Base-by-base conservation (phyloP, 2,329 filamentous ascomycete genomes). In the Anthostomella pinea region DNA sequence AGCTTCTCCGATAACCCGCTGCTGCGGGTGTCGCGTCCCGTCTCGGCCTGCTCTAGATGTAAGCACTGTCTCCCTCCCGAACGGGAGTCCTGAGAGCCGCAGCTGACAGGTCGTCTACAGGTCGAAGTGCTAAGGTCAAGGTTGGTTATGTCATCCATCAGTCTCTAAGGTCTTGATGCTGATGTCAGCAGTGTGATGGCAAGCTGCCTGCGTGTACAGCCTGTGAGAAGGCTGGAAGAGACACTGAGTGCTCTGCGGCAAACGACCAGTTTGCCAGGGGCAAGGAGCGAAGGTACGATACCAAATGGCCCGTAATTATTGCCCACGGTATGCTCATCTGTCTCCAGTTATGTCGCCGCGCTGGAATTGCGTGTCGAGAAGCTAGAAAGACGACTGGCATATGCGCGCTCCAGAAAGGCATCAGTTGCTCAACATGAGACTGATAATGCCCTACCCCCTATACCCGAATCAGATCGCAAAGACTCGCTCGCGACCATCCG, bases 231-330 rank as follows among this genome's bases (percentile, higher is more conserved):
- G 87, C 88, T 10, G 89, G 90, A 19, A 84, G 88, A 44, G 81
- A 86, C 37, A 82, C 75, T 42, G 89, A 94, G 59, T 98, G 93
- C 62, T 95, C 89, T 6, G 89, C 89, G 38, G 90, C 89, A 6
- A 96, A 94, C 55, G 91, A 97, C 58, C 89, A 96, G 60, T 97
- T 96, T 64, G 90, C 91, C 1, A 77, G 89, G 45, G 93, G 93
- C 43, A 97, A 97, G 63, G 93, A 97, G 59, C 76, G 91, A 55
- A 97, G 90, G 81, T 81, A 51, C 39, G 65, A 4, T n/a, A 8
- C 37, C 17, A 7, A 10, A 6, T 35, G 14, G 20, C 8, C 15
- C 18, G 26, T 18, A 18, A 8, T 15, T 14, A 19, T 37, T 46
- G 33, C 26, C 21, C 17, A 10, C 10, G 19, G 24, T 14, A 15